Evolutionary conservation across 345 rosid species (phyloP).

Genomic region (Sonneratia alba): DNA sequence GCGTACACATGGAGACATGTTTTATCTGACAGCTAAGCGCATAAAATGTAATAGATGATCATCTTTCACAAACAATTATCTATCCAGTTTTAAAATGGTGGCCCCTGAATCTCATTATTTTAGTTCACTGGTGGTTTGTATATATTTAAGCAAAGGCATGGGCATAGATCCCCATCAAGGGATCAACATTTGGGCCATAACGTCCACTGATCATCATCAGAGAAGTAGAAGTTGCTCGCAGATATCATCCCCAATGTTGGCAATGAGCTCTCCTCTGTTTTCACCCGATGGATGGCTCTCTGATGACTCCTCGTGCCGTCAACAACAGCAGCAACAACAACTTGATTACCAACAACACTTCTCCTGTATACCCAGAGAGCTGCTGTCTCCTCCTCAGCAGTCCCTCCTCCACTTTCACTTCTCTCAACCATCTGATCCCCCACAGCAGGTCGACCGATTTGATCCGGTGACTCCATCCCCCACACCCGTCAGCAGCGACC

Average conservation of each 20-base stretch:
- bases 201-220: neutral
- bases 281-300: slow-evolving; percentile 17
- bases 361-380: neutral
- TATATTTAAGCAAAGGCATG: too few species aligned
- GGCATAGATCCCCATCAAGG: too few species aligned
- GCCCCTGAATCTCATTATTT: too few species aligned
- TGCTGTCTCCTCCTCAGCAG: neutral
- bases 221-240: neutral
- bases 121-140: too few species aligned
- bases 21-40: too few species aligned
- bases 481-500: slow-evolving; percentile 6
- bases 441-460: neutral
- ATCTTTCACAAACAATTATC: too few species aligned
- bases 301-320: slow-evolving; percentile 13
- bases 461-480: slow-evolving; percentile 11
- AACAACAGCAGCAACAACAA: neutral
- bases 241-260: neutral
- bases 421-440: neutral
- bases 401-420: neutral
- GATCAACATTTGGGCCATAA: neutral
- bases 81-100: too few species aligned
- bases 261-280: neutral
- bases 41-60: too few species aligned
- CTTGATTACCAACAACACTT: neutral
- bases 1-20: too few species aligned